Conservation (phyloP, 2,329 filamentous ascomycete genomes). For the Tricladium varicosporioides region DNA sequence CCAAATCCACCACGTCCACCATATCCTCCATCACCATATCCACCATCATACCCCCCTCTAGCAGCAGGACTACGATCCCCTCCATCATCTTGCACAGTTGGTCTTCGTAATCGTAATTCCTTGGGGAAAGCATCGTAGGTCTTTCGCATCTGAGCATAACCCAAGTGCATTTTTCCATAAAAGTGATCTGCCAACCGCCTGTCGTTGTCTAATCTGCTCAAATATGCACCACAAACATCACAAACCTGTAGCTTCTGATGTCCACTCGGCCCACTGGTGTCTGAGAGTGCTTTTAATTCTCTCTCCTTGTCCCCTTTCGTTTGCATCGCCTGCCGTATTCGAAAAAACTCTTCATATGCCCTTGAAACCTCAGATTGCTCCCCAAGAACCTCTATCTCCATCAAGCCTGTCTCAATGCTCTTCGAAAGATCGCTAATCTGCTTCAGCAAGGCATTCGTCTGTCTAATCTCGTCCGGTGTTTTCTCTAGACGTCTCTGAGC, state of each 20-base stretch:
- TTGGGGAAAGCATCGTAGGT: slow-evolving; percentile 84
- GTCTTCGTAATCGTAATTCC: slow-evolving; percentile 73
- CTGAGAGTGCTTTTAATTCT: slow-evolving; percentile 85
- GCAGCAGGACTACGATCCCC: slow-evolving; percentile 50
- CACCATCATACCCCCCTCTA: slow-evolving; percentile 53
- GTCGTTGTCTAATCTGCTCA: slow-evolving; percentile 91
- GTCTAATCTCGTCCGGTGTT: slow-evolving; percentile 93
- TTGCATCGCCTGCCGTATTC: slow-evolving; percentile 75
- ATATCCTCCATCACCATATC: slow-evolving; percentile 43
- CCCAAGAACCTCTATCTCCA: slow-evolving; percentile 83
- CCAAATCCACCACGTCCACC: slow-evolving; percentile 33
- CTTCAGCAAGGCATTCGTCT: slow-evolving; percentile 88
- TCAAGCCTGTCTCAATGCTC: slow-evolving; percentile 76
- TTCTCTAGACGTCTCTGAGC: slow-evolving; percentile 92
- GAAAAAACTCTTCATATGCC: slow-evolving; percentile 85
- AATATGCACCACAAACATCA: slow-evolving; percentile 95
- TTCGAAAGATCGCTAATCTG: slow-evolving; percentile 77
- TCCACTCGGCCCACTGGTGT: slow-evolving; percentile 88
- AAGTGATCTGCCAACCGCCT: slow-evolving; percentile 93
- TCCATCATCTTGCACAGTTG: slow-evolving; percentile 53
- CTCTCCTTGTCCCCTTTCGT: slow-evolving; percentile 81
- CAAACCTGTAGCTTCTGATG: slow-evolving; percentile 99
- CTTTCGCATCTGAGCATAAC: slow-evolving; percentile 97
- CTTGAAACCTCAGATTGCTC: slow-evolving; percentile 77
- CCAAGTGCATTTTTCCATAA: slow-evolving; percentile 98